Base-by-base conservation (phyloP, 495 filamentous ascomycete species). In the Melanomma pulvis-pyrius region DNA sequence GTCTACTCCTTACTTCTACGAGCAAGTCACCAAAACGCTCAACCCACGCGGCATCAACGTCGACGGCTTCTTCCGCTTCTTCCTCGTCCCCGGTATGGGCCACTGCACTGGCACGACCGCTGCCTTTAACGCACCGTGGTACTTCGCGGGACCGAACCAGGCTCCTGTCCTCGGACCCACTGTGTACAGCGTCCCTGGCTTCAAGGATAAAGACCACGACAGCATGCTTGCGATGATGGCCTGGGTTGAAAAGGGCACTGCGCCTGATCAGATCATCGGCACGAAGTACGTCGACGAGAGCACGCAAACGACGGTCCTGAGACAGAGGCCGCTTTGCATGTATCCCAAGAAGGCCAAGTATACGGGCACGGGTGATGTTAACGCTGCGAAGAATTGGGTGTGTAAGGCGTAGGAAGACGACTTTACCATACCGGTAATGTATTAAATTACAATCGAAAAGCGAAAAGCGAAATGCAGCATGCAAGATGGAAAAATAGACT, bases 221-320 rank as follows among this genome's bases (percentile, higher is more conserved):
- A 74, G 73, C 1, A 22, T 86, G 53, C 44, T 81, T 56, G 82
- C 82, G 19, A 61, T 87, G 55, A 77, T 84, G 73, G 66, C 69
- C 1, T 87, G 84, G 84, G 81, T 83, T 1, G 84, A 86, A 72
- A 26, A 70, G 5, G 71, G 57, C 1, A 60, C 11, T 19, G 73
- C 73, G 49, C 74, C 74, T 25, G 69, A 73, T 13, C 36, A 65
- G 51, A 65, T 76, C 26, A 55, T 76, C 29, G 74, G 64, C 19
- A 76, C 74, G 2, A 73, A 74, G 58, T 76, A 68, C 62, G 29
- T 58, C 29, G 69, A 76, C 51, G 73, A 75, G 34, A 70, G 57
- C 22, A 47, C 59, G 15, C 56, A 56, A 2, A 59, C 58, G 21
- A 44, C 44, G n/a, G 74, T 76, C 1, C 0, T 69, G 34, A 67